Evolutionary conservation across 768 basidiomycete genomes (phyloP).

Genomic region (Nidularia sp.): DNA sequence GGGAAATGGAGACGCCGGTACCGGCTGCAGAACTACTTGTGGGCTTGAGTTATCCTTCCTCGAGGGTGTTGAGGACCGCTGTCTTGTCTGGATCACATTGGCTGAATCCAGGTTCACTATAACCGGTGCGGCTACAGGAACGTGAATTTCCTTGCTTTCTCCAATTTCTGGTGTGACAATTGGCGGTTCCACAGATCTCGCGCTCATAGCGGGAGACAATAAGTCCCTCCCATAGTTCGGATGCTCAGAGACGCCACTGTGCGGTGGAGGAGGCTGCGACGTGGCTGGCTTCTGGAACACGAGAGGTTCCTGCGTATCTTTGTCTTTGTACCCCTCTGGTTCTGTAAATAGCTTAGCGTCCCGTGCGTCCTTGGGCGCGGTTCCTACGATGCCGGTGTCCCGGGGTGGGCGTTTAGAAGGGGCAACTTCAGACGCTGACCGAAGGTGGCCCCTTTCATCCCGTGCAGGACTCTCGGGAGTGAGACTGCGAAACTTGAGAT

Average conservation of each 20-base stretch:
- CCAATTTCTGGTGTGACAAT: conserved; percentile 62
- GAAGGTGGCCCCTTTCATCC: conserved; percentile 27
- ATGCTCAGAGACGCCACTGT: conserved; percentile 3
- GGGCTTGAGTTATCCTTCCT: conserved; percentile 18
- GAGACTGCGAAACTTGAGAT: conserved; percentile 11
- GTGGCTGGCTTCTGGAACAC: conserved; percentile 26
- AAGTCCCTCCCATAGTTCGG: conserved; percentile 5
- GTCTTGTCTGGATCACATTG: conserved; percentile 1
- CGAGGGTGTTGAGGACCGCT: conserved; percentile 10
- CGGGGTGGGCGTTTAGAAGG: conserved; percentile 22
- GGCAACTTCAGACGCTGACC: conserved; percentile 45
- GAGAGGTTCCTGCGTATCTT: conserved; percentile 13
- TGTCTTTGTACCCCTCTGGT: no score
- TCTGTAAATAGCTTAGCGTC: not conserved
- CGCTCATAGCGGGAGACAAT: conserved; percentile 12
- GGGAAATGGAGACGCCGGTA: conserved; percentile 3
- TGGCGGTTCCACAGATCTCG: conserved; percentile 21
- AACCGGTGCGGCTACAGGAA: conserved; percentile 61
- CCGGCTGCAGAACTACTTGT: conserved; percentile 18
- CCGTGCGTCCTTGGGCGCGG: conserved; percentile 15
- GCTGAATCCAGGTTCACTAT: conserved; percentile 36
- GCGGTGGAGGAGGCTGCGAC: conserved; percentile 16
- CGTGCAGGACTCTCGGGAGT: conserved; percentile 10
- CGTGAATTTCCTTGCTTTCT: conserved; percentile 52
- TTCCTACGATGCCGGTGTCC: conserved; percentile 48